A percentile compares a stretch with the other conserved stretches of the same genome.
phyloP scores from a whole-genome alignment of 23 red algal species.

The Cyanidium caldarium region DNA sequence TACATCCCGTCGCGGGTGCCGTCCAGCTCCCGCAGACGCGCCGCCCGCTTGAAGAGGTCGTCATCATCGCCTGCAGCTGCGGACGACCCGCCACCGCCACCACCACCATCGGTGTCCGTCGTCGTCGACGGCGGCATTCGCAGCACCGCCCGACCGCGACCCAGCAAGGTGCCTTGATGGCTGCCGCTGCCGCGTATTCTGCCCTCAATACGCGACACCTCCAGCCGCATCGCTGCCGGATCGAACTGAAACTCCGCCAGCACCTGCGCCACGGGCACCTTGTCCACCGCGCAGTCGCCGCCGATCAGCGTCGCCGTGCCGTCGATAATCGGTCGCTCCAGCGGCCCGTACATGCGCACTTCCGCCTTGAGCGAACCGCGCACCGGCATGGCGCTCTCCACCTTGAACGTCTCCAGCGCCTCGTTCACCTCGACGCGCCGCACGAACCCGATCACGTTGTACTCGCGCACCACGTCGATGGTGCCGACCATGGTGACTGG shows the following conservation, averaged over 20 bases:
- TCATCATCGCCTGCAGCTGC: not conserved
- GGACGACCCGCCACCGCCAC: not conserved
- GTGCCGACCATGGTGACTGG: constrained; percentile 50
- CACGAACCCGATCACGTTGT: constrained; percentile 34
- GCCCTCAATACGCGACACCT: constrained; percentile 18
- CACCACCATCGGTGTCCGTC: not conserved
- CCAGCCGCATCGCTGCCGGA: constrained; percentile 24
- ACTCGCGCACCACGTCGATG: constrained; percentile 53
- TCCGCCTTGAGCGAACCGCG: constrained; percentile 25
- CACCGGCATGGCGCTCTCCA: constrained; percentile 43
- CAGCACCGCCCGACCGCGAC: constrained; percentile 30
- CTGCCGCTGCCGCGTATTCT: too few species aligned
- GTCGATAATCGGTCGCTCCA: constrained; percentile 43
- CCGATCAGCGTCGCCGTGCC: constrained; percentile 31
- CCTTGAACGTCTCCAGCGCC: constrained; percentile 52
- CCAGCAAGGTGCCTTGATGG: constrained; percentile 17
- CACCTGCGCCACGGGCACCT: constrained; percentile 18
- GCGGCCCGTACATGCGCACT: constrained; percentile 36
- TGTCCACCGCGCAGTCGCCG: constrained; percentile 18
- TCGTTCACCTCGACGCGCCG: constrained; percentile 40
- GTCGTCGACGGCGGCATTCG: constrained; percentile 21
- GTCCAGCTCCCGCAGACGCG: constrained; percentile 12
- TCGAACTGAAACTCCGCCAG: constrained; percentile 40
- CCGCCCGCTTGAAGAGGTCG: not conserved
- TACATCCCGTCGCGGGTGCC: constrained; percentile 32